Evolutionary conservation across 2,329 filamentous ascomycete species (phyloP).

Genomic region (Zasmidium citrigriseum): DNA sequence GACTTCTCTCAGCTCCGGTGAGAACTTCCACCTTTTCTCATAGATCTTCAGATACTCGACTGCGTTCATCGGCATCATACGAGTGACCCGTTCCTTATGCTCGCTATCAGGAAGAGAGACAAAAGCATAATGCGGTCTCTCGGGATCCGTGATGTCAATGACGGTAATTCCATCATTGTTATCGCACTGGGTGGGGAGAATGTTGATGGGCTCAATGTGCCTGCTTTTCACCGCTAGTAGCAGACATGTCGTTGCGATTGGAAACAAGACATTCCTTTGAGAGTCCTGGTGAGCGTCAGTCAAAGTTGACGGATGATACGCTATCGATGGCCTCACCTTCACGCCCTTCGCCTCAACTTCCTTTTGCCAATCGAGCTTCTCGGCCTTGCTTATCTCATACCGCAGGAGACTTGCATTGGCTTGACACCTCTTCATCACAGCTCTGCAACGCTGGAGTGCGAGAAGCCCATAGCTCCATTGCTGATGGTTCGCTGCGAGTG

Average conservation of each 20-base stretch:
- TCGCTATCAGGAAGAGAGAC: neutral
- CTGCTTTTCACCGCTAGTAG: neutral
- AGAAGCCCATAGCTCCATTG: slow-evolving; percentile 22
- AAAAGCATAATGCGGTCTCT: slow-evolving; percentile 5
- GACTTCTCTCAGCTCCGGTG: neutral
- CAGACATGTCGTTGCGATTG: neutral
- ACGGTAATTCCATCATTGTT: slow-evolving; percentile 41
- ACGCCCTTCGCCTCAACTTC: neutral
- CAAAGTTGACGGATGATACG: neutral
- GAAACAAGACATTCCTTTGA: neutral
- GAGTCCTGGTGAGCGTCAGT: neutral
- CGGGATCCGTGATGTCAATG: slow-evolving; percentile 68
- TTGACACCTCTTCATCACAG: neutral
- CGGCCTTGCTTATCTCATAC: slow-evolving; percentile 7
- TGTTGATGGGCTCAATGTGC: neutral
- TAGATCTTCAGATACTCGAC: slow-evolving; percentile 1
- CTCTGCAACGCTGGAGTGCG: slow-evolving; percentile 17
- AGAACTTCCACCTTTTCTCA: neutral
- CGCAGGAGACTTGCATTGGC: slow-evolving; percentile 5
- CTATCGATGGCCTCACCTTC: neutral
- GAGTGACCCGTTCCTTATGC: neutral
- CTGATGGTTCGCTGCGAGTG: slow-evolving; percentile 26
- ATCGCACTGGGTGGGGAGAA: neutral
- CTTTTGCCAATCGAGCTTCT: slow-evolving; percentile 1
- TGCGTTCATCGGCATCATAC: neutral